phyloP scores from a whole-genome alignment of 176 grass and related monocot species.

The Musa acuminata region DNA sequence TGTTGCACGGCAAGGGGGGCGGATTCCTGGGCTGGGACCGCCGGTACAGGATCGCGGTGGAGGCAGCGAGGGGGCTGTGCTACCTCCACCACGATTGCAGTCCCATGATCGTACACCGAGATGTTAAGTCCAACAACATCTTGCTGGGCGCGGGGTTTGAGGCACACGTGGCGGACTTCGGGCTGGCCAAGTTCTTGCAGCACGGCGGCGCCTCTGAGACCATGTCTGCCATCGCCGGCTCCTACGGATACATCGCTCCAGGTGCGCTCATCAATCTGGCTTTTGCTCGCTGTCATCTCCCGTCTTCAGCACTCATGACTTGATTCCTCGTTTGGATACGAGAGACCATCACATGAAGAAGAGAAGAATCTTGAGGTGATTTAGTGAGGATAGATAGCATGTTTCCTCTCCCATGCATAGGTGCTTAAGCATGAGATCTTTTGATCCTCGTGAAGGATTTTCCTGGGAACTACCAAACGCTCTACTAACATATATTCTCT shows the following conservation, averaged over 20 bases:
- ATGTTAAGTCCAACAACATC: slow-evolving; percentile 97
- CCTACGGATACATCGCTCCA: slow-evolving; percentile 94
- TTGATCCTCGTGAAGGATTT: too few relatives aligned
- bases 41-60: slow-evolving; percentile 58
- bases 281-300: background rate
- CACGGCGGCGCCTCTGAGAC: slow-evolving; percentile 38
- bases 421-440: too few relatives aligned
- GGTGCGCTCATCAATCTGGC: slow-evolving; percentile 18
- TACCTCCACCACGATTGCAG: slow-evolving; percentile 91
- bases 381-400: too few relatives aligned
- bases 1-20: slow-evolving; percentile 63
- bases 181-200: slow-evolving; percentile 81
- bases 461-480: too few relatives aligned
- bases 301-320: background rate
- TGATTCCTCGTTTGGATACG: too few relatives aligned
- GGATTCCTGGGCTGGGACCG: slow-evolving; percentile 54
- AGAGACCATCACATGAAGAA: background rate
- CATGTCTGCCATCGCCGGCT: slow-evolving; percentile 92
- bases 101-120: slow-evolving; percentile 77
- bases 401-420: too few relatives aligned
- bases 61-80: slow-evolving; percentile 76
- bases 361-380: too few relatives aligned
- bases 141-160: slow-evolving; percentile 47
- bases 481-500: too few relatives aligned
- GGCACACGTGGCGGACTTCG: slow-evolving; percentile 90